phyloP scores from a whole-genome alignment of 2,329 filamentous ascomycete species.

The Xylaria sp. region DNA sequence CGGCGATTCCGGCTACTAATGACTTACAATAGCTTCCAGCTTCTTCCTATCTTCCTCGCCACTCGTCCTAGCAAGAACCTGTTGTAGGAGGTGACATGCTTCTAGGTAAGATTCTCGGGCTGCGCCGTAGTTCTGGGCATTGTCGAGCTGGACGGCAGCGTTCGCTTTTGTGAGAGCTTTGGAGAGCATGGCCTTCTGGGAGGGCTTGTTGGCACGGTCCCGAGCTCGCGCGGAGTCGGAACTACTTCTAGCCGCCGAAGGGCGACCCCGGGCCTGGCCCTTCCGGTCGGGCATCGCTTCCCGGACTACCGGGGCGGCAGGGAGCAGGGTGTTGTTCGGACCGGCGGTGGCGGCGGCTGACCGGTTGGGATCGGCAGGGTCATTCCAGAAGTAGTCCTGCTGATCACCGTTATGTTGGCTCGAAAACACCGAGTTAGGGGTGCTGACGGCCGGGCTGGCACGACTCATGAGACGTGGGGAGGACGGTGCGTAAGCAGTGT shows the following conservation, averaged over 20 bases:
- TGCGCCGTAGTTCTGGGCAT: slow-evolving; percentile 91
- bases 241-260: slow-evolving; percentile 49
- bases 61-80: slow-evolving; percentile 83
- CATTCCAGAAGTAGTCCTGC: slow-evolving; percentile 33
- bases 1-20: neutral
- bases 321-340: slow-evolving; percentile 29
- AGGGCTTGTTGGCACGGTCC: slow-evolving; percentile 51
- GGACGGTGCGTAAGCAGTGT: slow-evolving; percentile 20
- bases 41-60: slow-evolving; percentile 88
- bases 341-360: slow-evolving; percentile 26
- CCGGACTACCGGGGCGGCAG: slow-evolving; percentile 31
- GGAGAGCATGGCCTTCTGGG: slow-evolving; percentile 96
- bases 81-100: slow-evolving; percentile 83
- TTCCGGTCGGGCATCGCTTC: slow-evolving; percentile 41
- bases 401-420: slow-evolving; percentile 27
- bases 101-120: slow-evolving; percentile 89
- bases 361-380: slow-evolving; percentile 24
- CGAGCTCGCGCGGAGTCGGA: slow-evolving; percentile 45
- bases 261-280: slow-evolving; percentile 51
- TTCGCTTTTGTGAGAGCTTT: slow-evolving; percentile 94
- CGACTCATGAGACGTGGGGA: slow-evolving; percentile 27
- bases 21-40: slow-evolving; percentile 86
- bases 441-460: slow-evolving; percentile 25
- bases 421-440: slow-evolving; percentile 28
- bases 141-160: slow-evolving; percentile 91